Conservation (phyloP, 306 rosid species). For the Quercus berberidifolia region DNA sequence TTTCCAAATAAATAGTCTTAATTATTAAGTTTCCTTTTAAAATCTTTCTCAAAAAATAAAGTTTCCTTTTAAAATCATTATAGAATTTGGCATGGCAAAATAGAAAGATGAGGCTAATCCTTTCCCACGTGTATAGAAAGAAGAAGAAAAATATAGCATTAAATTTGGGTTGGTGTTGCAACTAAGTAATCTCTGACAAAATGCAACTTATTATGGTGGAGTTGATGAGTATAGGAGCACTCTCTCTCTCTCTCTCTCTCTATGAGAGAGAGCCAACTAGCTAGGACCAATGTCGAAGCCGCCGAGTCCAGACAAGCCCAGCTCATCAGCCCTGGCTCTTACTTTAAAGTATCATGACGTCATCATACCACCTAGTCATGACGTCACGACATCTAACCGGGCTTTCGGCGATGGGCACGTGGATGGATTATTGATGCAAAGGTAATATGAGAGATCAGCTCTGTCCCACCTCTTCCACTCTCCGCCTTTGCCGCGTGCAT, state of each 20-base stretch:
- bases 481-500: too few species aligned
- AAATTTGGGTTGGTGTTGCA: neutral
- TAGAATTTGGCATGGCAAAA: neutral
- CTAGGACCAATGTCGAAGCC: neutral
- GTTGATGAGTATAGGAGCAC: neutral
- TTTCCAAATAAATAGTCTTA: too few species aligned
- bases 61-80: too few species aligned
- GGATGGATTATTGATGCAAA: neutral
- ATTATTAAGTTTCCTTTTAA: too few species aligned
- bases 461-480: too few species aligned
- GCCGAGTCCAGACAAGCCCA: neutral
- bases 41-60: too few species aligned
- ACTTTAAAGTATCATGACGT: neutral
- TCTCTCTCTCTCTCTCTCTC: neutral
- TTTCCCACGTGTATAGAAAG: neutral
- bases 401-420: slow-evolving; percentile 23
- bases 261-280: neutral
- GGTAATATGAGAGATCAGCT: too few species aligned
- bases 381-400: slow-evolving; percentile 12
- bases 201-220: neutral
- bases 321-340: neutral
- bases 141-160: neutral
- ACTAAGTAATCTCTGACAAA: too few species aligned
- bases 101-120: neutral
- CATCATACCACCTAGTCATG: neutral